Base-by-base conservation (phyloP, 345 rosid species). In the Erodium maritimum region DNA sequence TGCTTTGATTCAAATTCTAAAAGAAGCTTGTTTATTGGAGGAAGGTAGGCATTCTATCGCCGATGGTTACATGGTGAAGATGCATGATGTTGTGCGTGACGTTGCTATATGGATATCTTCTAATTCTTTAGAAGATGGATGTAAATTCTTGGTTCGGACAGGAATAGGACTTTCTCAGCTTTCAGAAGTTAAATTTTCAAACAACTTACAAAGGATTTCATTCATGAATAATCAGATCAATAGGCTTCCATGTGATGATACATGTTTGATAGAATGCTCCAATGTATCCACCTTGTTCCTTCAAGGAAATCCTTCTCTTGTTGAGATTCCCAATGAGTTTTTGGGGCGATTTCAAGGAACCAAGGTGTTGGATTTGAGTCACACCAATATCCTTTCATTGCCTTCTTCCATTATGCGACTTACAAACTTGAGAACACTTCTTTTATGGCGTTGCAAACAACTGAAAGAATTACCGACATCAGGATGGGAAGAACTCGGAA, bases 51-150 rank as follows among this genome's bases (percentile, higher is more conserved):
- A 11, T 29, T 5, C 9, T 6, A 22, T 55, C 33, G 48, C 50
- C n/a, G 74, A 57, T 19, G 71, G 69, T 5, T 61, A 42, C 16
- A 10, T 16, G 17, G 48, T 77, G 17, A 82, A 71, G 63, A 77
- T 82, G 84, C 82, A 82, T 58, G 77, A 67, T 50, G 65, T 82
- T 29, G 73, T 79, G 6, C 68, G 82, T 1, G 87, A 81, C 58
- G 70, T 79, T 33, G 73, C 82, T 5, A 61, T 79, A 52, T 70
- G 78, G 78, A 62, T 76, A n/a, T 61, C 70, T 29, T 29, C 37
- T 29, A 6, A 60, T 67, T 55, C 18, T 60, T 65, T 55, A 66
- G 66, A 21, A 55, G 48, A 42, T 10, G 48, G 48, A 42, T 42
- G 14, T 45, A 75, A 59, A 58, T 73, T 68, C 59, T 73, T 75